Conservation (phyloP, 441 rosid genomes). For the Raphanus hybrid region DNA sequence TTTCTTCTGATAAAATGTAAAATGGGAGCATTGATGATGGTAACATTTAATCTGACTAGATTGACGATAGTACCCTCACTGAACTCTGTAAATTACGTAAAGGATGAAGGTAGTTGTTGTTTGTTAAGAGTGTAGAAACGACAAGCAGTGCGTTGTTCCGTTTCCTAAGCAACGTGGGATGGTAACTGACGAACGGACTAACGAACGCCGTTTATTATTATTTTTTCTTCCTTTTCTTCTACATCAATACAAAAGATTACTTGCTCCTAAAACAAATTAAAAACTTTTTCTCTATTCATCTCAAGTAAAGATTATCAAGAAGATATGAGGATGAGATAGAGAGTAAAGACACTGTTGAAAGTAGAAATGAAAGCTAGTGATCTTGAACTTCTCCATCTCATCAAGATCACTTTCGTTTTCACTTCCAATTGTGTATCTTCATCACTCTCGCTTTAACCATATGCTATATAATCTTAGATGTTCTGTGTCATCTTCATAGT, state of each 20-base stretch:
- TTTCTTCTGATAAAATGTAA: not conserved
- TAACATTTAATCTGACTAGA: constrained; percentile 28
- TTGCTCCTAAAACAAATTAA: not conserved
- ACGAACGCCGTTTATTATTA: not conserved
- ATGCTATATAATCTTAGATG: not conserved
- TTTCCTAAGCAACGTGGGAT: constrained; percentile 36
- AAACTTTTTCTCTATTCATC: not conserved
- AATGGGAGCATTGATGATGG: constrained; percentile 17
- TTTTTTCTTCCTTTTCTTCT: not conserved
- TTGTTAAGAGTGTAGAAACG: constrained; percentile 13
- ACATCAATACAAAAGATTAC: constrained; percentile 15
- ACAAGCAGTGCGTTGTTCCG: constrained; percentile 28
- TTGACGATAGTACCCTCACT: constrained; percentile 22
- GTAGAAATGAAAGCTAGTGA: not conserved
- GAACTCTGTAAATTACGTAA: not conserved
- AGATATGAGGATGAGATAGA: not conserved
- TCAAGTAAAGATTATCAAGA: not conserved
- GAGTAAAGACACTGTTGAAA: not conserved
- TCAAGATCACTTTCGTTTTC: not conserved
- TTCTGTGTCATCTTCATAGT: not conserved
- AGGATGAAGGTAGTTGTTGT: constrained; percentile 7
- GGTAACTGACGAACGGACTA: not conserved
- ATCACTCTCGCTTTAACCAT: not conserved
- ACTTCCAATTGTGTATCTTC: not conserved
- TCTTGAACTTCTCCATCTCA: not conserved